Evolutionary conservation across 192 early-diverging fungal species (phyloP).

Genomic region (Entomortierella chlamydospora): DNA sequence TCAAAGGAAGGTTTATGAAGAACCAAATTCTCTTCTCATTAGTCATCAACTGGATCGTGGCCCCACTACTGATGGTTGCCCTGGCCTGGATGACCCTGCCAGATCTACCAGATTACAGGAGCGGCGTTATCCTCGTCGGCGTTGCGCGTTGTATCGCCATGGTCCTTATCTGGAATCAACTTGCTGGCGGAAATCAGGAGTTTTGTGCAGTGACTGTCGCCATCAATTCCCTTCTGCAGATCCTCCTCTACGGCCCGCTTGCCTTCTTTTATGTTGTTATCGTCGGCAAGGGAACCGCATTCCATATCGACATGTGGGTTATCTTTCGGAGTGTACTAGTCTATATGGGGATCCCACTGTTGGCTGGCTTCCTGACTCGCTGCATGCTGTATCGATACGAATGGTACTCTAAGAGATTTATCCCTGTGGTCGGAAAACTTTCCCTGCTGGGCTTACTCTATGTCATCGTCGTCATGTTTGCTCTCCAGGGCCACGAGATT

Average conservation of each 20-base stretch:
- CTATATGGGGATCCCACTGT: slow-evolving; percentile 76
- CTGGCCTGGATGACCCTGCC: slow-evolving; percentile 76
- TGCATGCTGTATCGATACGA: slow-evolving; percentile 37
- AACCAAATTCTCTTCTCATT: slow-evolving; percentile 67
- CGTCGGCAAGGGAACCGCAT: slow-evolving; percentile 49
- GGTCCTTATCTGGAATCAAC: slow-evolving; percentile 82
- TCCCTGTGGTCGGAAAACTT: slow-evolving; percentile 66
- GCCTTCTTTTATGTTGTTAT: slow-evolving; percentile 68
- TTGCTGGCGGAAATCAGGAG: slow-evolving; percentile 72
- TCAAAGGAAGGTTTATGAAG: slow-evolving; percentile 58
- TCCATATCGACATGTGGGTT: slow-evolving; percentile 66
- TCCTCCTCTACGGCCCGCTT: slow-evolving; percentile 71
- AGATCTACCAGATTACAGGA: slow-evolving; percentile 73
- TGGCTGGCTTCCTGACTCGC: slow-evolving; percentile 69
- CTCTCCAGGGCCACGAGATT: slow-evolving; percentile 69
- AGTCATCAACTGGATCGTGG: slow-evolving; percentile 75
- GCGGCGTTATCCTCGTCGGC: slow-evolving; percentile 70
- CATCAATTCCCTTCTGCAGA: slow-evolving; percentile 75
- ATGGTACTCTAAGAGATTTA: slow-evolving; percentile 69
- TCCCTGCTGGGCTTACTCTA: slow-evolving; percentile 71
- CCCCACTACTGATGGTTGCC: slow-evolving; percentile 73
- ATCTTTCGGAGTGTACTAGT: slow-evolving; percentile 66
- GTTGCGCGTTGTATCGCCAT: slow-evolving; percentile 76
- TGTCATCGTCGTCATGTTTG: slow-evolving; percentile 81
- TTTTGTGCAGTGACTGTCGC: slow-evolving; percentile 80